Base-by-base conservation (phyloP, 2,329 filamentous ascomycete species). In the Paecilomyces niveus region DNA sequence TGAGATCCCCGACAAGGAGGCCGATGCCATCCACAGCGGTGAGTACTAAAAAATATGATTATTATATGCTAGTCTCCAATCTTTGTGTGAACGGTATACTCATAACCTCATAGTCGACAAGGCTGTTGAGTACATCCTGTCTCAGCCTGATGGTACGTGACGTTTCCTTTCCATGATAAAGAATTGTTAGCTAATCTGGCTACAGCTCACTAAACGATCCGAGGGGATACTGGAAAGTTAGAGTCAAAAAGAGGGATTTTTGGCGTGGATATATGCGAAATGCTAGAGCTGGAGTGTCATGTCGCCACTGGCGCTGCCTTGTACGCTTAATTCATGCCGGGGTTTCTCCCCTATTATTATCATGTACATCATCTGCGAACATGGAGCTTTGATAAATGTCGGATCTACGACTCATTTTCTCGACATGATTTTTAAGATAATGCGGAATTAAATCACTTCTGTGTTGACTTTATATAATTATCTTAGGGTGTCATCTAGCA, bases 1-100 rank as follows among this genome's bases (percentile, higher is more conserved):
- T 76, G 92, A 97, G 85, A 97, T 97, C 71, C 92, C 92, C 68
- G 92, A 97, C 81, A 96, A 96, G 85, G 91, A 96, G 74, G 92
- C 92, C 67, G 92, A 97, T 77, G 83, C 84, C 65, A 96, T 97
- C 77, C 91, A 94, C 85, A 96, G 91, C 72, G 87, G 92, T 96
- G 89, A 68, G 90, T 80, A 22, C 39, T 18, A 4, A 45, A n/a
- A 45, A 45, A 45, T n/a, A n/a, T n/a, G n/a, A 18, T n/a, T 18
- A 18, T 18, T 18, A 33, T 45, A 26, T 53, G 29, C 21, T 29
- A 3, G 21, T 29, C 55, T 35, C 22, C 59, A 11, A 6, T 15
- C n/a, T 18, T 9, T 21, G n/a, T 9, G 62, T 54, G 62, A 60
- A 33, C 62, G 54, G 26, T 55, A 63, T 66, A 58, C 57, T 51